Evolutionary conservation across 1,284 basidiomycete species (phyloP), one percentile per base, ranked within the genome.

Genomic region (Bjerkandera adusta): DNA sequence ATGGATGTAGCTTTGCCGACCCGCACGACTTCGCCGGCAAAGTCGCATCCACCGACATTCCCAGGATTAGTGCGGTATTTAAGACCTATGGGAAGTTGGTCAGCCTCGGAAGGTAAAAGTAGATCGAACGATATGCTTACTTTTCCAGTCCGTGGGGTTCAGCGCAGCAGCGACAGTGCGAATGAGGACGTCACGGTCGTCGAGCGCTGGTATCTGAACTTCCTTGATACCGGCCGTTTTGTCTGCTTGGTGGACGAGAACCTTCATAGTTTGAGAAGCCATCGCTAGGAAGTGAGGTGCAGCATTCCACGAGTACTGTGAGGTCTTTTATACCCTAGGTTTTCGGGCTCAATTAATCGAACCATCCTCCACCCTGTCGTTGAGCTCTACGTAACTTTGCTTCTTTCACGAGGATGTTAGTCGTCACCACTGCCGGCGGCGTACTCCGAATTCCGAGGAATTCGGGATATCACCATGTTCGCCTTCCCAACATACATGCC

Each of bases 61-160:
- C 56, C 57, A 8, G 40, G 38, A 3, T 24, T 43, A 6, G 39
- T 41, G 13, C 34, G 25, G 43, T 25, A 43, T 24, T 43, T 39
- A 27, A 49, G 32, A 24, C 41, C 43, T 49, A 37, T 16, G 30
- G 22, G 25, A 16, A 10, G 35, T 39, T 13, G 30, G 13, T 8
- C 16, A 21, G 16, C 21, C 10, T 13, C 7, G 18, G 25, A 18
- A 43, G 27, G 12, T 12, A 35, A 21, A 33, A 18, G 11, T 37
- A 70, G 69, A 11, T 26, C 22, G 24, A 13, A 37, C 21, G 40
- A 11, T 8, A 22, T 20, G 26, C 36, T 25, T 27, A 49, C 50
- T 35, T 22, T 45, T 54, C 48, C 57, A 60, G 49, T 62, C 59
- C 12, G 50, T 53, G 5, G 57, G 59, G 37, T 62, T 62, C 36